Base-by-base conservation (phyloP, 225 moss, liverwort and hornwort species). In the Sphagnum contortum region DNA sequence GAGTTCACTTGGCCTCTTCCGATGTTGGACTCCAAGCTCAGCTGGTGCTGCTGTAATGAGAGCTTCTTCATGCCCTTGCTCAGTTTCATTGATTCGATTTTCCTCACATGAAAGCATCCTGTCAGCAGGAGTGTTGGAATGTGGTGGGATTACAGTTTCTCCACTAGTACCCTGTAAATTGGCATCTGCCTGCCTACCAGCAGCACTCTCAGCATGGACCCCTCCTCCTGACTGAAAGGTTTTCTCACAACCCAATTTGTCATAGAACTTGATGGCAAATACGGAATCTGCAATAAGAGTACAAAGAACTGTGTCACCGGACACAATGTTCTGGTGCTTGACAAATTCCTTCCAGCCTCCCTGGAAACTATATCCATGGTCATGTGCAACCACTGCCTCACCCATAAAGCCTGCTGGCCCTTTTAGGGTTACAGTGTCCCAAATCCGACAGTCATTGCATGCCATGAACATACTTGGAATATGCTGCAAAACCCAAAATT, bases 401-500 rank as follows among this genome's bases (percentile, higher is more conserved):
- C 77, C 81, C 71, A 72, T 72, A 74, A 76, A 81, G 60, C 77
- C 81, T 57, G 64, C 71, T 72, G 81, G 81, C 49, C 81, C 77
- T 57, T 69, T 69, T 66, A 81, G n/a, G 57, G 74, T 81, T 69
- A 81, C 81, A 53, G 64, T 69, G 3, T 69, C 71, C 50, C 77
- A 76, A 72, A 81, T 69, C 64, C 77, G 74, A 49, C 69, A 50
- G 60, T 74, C 74, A 53, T 81, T 29, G 29, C 67, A 69, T 66
- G 77, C 74, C 71, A 81, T 74, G 70, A 81, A 81, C 64, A 71
- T 66, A 64, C 63, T 74, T 12, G 81, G 81, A 65, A 81, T 57
- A 47, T 77, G 77, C 81, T 81, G 81, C 71, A 74, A 72, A 61
- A 49, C 29, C 29, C 29, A 29, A 29, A 29, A 29, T 29, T 29